Base-by-base conservation (phyloP, 139 green algal species). In the Nannochloris sp. region DNA sequence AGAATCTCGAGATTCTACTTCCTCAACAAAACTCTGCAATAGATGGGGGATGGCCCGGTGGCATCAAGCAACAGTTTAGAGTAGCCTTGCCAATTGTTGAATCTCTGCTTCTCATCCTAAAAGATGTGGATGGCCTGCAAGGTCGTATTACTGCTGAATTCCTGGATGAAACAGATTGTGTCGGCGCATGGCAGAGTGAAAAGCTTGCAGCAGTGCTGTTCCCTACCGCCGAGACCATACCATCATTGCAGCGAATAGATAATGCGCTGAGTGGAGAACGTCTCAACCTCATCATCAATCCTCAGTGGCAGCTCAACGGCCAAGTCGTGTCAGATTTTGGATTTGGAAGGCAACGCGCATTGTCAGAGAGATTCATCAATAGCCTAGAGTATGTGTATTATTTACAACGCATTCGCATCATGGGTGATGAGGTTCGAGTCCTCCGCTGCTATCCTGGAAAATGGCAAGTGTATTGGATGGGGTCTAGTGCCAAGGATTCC, bases 1-100 rank as follows among this genome's bases (percentile, higher is more conserved):
- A 92, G 56, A 58, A 55, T 3, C 23, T 96, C 21, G 85, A 96
- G 60, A 62, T 96, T 31, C 68, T 89, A 53, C 81, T 96, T 50
- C 89, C 89, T 24, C 73, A 66, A 55, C 27, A 46, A 29, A 16
- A 29, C n/a, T n/a, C 60, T 5, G 58, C 31, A 5, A 61, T 46
- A 10, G 64, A 68, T 19, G 44, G 37, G 15, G 76, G 74, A 29
- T 83, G 83, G 84, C 85, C 88, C 0, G 88, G 88, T 25, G 88
- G 88, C 62, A 89, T 95, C 49, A 62, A 81, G 21, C 87, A 95
- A 78, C 85, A 95, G 73, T 93, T 93, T 51, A 70, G 70, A 49
- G 83, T 82, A 12, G 80, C 78, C 23, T 62, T 72, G 36, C 62
- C 81, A 11, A 64, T 90, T 59, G 75, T 95, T 2, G 87, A 94